These are phyloP conservation scores for Aspergillus sp. DNA, from an alignment of 2,329 filamentous ascomycete species.

Conservation along the genomic window DNA sequence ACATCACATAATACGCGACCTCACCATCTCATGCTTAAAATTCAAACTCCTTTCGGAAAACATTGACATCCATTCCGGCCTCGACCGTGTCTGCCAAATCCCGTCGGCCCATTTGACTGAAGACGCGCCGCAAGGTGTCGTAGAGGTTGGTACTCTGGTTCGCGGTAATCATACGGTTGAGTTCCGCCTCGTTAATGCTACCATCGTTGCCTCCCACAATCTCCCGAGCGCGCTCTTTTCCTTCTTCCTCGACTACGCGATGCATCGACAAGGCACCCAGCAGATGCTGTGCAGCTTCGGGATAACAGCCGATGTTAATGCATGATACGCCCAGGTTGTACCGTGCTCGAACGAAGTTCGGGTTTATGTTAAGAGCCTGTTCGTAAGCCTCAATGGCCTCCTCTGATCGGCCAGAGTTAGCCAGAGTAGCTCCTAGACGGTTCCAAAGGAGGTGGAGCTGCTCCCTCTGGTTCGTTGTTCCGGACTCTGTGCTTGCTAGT, in stretches of 20 bases:
- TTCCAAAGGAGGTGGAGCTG: slow-evolving; percentile 97
- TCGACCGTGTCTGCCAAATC: slow-evolving; percentile 88
- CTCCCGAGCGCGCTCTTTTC: slow-evolving; percentile 78
- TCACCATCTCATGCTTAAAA: slow-evolving; percentile 54
- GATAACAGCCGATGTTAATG: slow-evolving; percentile 95
- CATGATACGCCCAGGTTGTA: slow-evolving; percentile 97
- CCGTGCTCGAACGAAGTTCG: slow-evolving; percentile 94
- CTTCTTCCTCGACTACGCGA: slow-evolving; percentile 84
- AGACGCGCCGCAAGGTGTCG: slow-evolving; percentile 91
- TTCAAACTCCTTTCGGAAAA: slow-evolving; percentile 87
- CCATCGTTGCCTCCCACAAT: slow-evolving; percentile 64
- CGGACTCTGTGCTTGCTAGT: slow-evolving; percentile 79
- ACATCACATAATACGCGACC: slow-evolving; percentile 6
- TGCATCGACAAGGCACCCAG: slow-evolving; percentile 93
- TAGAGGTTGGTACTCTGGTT: slow-evolving; percentile 97
- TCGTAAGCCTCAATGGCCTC: slow-evolving; percentile 97
- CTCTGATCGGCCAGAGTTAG: slow-evolving; percentile 89
- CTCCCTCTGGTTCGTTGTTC: slow-evolving; percentile 76
- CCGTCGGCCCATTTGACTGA: slow-evolving; percentile 87
- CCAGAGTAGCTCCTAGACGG: slow-evolving; percentile 89
- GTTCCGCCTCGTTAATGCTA: slow-evolving; percentile 64
- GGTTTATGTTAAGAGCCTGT: slow-evolving; percentile 81
- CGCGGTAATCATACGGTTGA: slow-evolving; percentile 87
- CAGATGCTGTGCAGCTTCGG: slow-evolving; percentile 88
- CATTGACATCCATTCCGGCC: slow-evolving; percentile 84